A percentile compares a stretch with the other conserved stretches of the same genome.
These are phyloP conservation scores for Leptographium galeiforme DNA, from an alignment of 2,329 filamentous ascomycete genomes.

Conservation along the genomic window DNA sequence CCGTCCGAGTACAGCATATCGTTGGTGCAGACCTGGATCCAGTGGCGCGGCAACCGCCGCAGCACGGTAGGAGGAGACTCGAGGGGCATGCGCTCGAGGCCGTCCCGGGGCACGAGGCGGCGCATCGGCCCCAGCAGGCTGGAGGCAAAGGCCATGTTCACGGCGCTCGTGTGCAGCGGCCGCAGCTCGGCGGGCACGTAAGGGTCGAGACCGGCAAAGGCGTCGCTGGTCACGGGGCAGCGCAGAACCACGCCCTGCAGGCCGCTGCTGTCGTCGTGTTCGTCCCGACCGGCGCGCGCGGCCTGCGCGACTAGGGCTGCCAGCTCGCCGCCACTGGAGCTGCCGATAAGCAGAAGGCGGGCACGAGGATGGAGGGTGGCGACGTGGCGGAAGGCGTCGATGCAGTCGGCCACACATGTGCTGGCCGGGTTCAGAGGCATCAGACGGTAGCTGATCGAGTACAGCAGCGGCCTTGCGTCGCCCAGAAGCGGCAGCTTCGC, in stretches of 20 bases:
- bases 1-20: slow-evolving; percentile 39
- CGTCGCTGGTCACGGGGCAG: slow-evolving; percentile 33
- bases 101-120: slow-evolving; percentile 24
- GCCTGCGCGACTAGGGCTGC: slow-evolving; percentile 28
- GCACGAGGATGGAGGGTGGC: slow-evolving; percentile 2
- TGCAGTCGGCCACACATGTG: slow-evolving; percentile 28
- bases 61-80: slow-evolving; percentile 21
- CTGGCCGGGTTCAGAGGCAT: slow-evolving; percentile 25
- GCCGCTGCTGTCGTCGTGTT: slow-evolving; percentile 4
- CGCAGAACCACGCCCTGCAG: slow-evolving; percentile 28
- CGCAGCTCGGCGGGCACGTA: slow-evolving; percentile 24
- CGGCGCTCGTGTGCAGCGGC: slow-evolving; percentile 25
- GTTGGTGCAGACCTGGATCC: slow-evolving; percentile 36
- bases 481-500: slow-evolving; percentile 9
- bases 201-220: slow-evolving; percentile 19
- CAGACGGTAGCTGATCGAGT: slow-evolving; percentile 32
- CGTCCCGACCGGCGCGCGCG: neutral
- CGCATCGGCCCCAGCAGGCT: slow-evolving; percentile 20
- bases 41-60: slow-evolving; percentile 25
- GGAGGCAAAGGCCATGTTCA: slow-evolving; percentile 22
- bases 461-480: slow-evolving; percentile 18
- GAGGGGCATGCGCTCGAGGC: slow-evolving; percentile 26
- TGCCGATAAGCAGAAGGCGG: slow-evolving; percentile 26
- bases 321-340: slow-evolving; percentile 34
- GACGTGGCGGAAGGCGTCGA: slow-evolving; percentile 21